Evolutionary conservation across 352 stramenopile species (phyloP).

Genomic region (Globisporangium nagaii): DNA sequence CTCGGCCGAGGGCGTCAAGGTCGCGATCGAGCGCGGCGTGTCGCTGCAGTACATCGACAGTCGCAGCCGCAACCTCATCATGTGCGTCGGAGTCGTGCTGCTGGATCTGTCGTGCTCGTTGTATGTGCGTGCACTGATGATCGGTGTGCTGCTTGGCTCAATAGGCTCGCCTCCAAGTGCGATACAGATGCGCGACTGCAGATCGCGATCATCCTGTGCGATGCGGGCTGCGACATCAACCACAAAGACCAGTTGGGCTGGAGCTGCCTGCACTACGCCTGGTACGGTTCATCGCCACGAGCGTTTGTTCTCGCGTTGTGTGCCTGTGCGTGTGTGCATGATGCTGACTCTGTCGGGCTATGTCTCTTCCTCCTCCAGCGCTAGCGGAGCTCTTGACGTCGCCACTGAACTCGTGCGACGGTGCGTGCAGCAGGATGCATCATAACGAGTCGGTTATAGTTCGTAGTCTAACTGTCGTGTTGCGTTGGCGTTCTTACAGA

Average conservation of each 20-base stretch:
- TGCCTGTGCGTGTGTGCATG: neutral
- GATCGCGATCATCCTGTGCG: constrained; percentile 81
- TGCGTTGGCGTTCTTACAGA: constrained; percentile 17
- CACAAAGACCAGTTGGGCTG: constrained; percentile 78
- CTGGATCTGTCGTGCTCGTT: neutral
- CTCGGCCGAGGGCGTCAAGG: constrained; percentile 75
- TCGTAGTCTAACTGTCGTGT: neutral
- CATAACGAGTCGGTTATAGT: neutral
- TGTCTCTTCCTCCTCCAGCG: constrained; percentile 28
- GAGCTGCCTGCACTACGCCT: constrained; percentile 85
- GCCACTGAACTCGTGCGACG: constrained; percentile 70
- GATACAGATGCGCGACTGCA: constrained; percentile 74
- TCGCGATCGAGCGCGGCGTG: constrained; percentile 82
- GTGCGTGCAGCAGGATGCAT: constrained; percentile 4
- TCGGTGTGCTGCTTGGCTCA: neutral
- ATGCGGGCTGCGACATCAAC: constrained; percentile 83
- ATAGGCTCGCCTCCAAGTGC: constrained; percentile 68
- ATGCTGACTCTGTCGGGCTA: neutral
- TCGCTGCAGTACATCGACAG: constrained; percentile 72
- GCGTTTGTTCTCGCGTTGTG: neutral
- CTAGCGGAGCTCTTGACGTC: constrained; percentile 64
- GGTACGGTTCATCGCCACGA: constrained; percentile 25
- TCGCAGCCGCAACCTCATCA: constrained; percentile 75
- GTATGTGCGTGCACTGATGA: neutral
- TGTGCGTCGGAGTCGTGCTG: constrained; percentile 25